phyloP scores from a whole-genome alignment of 2,329 filamentous ascomycete species.

The Aschersonia sp. region DNA sequence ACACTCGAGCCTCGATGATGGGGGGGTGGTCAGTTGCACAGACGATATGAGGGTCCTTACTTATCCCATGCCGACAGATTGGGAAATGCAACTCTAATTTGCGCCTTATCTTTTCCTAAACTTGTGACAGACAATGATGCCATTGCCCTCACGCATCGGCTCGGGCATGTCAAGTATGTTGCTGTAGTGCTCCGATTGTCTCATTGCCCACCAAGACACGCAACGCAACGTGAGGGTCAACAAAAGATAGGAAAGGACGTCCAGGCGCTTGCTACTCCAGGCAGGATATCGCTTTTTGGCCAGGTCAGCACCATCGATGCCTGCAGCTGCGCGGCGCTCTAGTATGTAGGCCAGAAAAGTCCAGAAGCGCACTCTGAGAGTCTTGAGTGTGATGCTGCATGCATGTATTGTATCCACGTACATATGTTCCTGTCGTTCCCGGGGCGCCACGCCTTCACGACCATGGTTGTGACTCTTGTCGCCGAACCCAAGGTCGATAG shows the following conservation, averaged over 20 bases:
- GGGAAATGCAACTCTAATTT: neutral
- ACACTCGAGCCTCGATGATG: neutral
- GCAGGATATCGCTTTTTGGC: no score
- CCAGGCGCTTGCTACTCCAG: no score
- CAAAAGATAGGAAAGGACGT: no score
- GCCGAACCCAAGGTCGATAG: neutral
- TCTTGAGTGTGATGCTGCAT: no score
- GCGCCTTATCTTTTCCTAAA: neutral
- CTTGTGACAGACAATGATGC: neutral
- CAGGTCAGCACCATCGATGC: no score
- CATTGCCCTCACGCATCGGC: neutral
- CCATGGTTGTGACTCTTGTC: neutral
- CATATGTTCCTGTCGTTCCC: no score
- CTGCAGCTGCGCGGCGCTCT: no score
- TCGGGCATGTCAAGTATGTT: neutral
- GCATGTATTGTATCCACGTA: no score
- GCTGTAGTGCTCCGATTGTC: neutral
- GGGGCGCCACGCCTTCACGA: no score
- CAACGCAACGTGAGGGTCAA: neutral
- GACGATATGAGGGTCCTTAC: neutral
- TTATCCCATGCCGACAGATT: neutral
- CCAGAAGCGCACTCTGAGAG: no score
- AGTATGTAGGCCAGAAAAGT: no score
- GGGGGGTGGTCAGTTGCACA: neutral
- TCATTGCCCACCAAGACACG: neutral